Percentiles rank a stretch among this genome's conserved stretches.
Evolutionary conservation across 371 early-diverging fungal genomes (phyloP).

Genomic region (Mucor plumbeus): DNA sequence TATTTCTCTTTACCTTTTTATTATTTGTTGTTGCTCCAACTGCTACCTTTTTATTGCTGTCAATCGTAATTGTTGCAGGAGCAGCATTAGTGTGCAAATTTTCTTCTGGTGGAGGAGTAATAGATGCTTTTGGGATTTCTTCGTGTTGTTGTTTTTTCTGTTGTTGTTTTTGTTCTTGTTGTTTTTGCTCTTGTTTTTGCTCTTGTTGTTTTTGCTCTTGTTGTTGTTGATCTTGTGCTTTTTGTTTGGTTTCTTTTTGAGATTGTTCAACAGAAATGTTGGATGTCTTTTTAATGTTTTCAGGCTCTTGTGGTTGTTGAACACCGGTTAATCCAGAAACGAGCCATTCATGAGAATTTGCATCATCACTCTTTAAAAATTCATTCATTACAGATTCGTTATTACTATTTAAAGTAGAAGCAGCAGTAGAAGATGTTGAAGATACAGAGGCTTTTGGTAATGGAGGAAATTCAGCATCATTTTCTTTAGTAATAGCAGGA

Average conservation of each 20-base stretch:
- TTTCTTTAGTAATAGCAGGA: background rate
- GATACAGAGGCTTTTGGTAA: background rate
- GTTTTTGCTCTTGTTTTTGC: background rate
- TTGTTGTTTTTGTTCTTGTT: background rate
- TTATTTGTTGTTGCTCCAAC: slow-evolving; percentile 3
- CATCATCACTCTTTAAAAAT: slow-evolving; percentile 12
- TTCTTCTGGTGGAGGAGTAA: slow-evolving; percentile 30
- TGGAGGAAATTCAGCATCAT: background rate
- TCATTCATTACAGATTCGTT: slow-evolving; percentile 5
- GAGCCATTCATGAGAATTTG: slow-evolving; percentile 3
- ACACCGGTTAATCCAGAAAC: slow-evolving; percentile 18
- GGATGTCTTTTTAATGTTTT: slow-evolving; percentile 9
- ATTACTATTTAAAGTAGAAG: background rate
- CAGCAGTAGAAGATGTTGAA: background rate
- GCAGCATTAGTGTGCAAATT: background rate
- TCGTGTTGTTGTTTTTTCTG: background rate
- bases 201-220: slow-evolving; percentile 13
- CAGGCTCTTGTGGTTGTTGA: slow-evolving; percentile 10
- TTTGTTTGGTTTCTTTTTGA: background rate
- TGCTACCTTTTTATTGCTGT: background rate
- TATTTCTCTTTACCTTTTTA: slow-evolving; percentile 16
- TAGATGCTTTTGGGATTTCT: slow-evolving; percentile 3
- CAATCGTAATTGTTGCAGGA: background rate
- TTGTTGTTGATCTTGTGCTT: background rate
- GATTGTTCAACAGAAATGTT: slow-evolving; percentile 3